These are phyloP conservation scores for Flaveria bidentis DNA, from an alignment of 129 eudicot genomes.

Conservation along the genomic window DNA sequence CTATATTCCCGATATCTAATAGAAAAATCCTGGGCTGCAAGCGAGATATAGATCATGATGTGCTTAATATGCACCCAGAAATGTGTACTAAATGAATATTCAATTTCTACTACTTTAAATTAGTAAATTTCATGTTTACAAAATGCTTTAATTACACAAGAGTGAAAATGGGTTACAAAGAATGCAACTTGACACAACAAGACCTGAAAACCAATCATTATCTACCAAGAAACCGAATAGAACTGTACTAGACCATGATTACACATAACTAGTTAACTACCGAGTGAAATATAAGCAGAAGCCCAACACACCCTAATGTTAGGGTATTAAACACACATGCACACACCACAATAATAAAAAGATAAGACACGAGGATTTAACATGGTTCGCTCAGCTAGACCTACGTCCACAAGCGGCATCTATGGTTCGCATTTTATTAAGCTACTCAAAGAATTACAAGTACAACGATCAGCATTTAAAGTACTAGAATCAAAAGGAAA, in stretches of 20 bases:
- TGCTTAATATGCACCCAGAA: neutral
- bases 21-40: neutral
- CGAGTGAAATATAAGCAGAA: neutral
- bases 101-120: neutral
- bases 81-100: neutral
- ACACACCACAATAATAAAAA: too few relatives aligned
- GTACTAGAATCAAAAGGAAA: too few relatives aligned
- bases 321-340: too few relatives aligned
- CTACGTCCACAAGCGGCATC: too few relatives aligned
- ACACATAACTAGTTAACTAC: too few relatives aligned
- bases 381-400: too few relatives aligned
- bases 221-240: neutral
- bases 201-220: neutral
- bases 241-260: neutral
- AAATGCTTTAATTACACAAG: neutral
- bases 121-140: neutral
- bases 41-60: neutral
- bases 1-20: constrained; percentile 11
- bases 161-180: neutral
- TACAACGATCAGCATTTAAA: too few relatives aligned
- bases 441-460: too few relatives aligned
- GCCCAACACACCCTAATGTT: neutral
- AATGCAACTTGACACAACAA: constrained; percentile 16
- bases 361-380: too few relatives aligned
- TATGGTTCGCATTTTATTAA: too few relatives aligned